A percentile compares a stretch with the other conserved stretches of the same genome.
Evolutionary conservation across 306 rosid genomes (phyloP).

Genomic region (Inga leiocalycina): DNA sequence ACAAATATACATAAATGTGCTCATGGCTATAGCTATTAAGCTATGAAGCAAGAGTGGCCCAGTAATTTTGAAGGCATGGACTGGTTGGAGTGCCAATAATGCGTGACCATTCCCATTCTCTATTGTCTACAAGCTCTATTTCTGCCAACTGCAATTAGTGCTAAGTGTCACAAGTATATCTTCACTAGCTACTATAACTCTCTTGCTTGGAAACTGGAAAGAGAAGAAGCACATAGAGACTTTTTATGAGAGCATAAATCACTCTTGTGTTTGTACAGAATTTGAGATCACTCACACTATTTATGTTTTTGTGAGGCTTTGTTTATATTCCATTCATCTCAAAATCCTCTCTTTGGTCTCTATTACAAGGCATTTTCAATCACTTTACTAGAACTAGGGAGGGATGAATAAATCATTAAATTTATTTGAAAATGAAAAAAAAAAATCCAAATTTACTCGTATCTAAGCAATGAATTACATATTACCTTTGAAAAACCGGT

Average conservation of each 20-base stretch:
- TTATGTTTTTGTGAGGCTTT: neutral
- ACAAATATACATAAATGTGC: neutral
- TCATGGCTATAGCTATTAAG: constrained; percentile 13
- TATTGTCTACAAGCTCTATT: constrained; percentile 54
- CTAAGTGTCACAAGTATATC: neutral
- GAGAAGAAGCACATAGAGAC: neutral
- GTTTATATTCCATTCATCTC: neutral
- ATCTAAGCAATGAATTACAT: too few species aligned
- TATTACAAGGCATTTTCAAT: too few species aligned
- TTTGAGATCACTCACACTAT: too few species aligned
- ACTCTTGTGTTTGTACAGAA: neutral
- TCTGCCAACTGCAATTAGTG: constrained; percentile 72
- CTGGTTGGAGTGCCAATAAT: constrained; percentile 85
- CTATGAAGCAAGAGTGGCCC: constrained; percentile 48
- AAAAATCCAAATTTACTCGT: too few species aligned
- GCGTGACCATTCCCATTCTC: constrained; percentile 78
- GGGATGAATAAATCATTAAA: too few species aligned
- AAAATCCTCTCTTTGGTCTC: too few species aligned
- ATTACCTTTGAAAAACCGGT: too few species aligned
- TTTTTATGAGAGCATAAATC: neutral
- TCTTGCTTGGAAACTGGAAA: neutral
- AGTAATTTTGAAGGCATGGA: constrained; percentile 62
- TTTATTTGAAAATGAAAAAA: too few species aligned
- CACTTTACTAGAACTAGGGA: too few species aligned
- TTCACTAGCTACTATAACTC: neutral